Evolutionary conservation across 225 moss, liverwort and hornwort species (phyloP), one percentile per base, ranked within the genome.

Genomic region (Rhytidiadelphus loreus): DNA sequence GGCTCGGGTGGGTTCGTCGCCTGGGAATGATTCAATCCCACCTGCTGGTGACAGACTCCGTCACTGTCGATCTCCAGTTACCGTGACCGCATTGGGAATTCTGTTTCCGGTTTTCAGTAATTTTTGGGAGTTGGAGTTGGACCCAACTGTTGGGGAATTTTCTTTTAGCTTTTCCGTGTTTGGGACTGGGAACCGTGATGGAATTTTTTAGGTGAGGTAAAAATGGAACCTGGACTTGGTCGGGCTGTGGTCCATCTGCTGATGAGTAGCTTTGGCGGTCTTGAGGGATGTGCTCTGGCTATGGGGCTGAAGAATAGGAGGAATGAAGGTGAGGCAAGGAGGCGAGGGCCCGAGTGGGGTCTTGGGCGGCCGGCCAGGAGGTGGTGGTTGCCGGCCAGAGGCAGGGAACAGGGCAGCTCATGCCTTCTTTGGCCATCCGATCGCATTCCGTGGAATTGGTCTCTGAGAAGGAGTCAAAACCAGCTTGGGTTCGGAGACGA

Each of bases 301-400:
- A 68, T 87, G 87, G 85, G 56, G 86, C 83, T 86, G 55, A 76
- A 77, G 84, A 70, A 70, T 62, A 78, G 91, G 77, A 85, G 73
- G 37, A 18, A 64, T 33, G 56, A 58, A 59, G 81, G 62, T 12
- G 59, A 71, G 77, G 76, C 43, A 59, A 43, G 23, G 39, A 76
- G 83, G 69, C 53, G 71, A 82, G 86, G 89, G 87, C 85, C 87
- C 77, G 59, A 92, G 88, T 90, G 90, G 92, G 92, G 88, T 86
- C 92, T 80, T 52, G 90, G 88, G 81, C 90, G 84, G 86, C 92
- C 86, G 90, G 65, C 92, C 84, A 84, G 56, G 60, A 60, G 73
- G 83, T 70, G 75, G 81, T 68, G 76, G 87, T 78, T 83, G 86
- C 86, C 64, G 84, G 85, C 71, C 87, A 69, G 69, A 85, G 69